Base-by-base conservation (phyloP, 805 yeast genomes). In the Hanseniaspora lachancei region DNA sequence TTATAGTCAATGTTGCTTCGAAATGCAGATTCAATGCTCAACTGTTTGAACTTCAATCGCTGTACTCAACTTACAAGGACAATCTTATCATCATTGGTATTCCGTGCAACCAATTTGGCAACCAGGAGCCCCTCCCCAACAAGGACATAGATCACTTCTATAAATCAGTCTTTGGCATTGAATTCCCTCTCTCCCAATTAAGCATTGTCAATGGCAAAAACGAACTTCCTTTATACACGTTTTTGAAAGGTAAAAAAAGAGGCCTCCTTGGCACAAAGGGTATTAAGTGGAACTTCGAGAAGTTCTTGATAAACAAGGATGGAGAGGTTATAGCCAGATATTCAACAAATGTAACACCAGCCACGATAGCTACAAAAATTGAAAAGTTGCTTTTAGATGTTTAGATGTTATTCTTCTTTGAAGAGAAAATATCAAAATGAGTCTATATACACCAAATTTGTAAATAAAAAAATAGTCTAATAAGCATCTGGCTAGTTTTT, bases 51-150 rank as follows among this genome's bases (percentile, higher is more conserved):
- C 72, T 88, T 36, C 89, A 88, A 71, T 74, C 69, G 46, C 68
- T 89, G 20, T 78, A 86, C 72, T 70, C 80, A 58, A 80, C 81
- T 65, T 85, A 82, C 71, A 70, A 76, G 53, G 80, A 77, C 57
- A 63, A 77, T 6, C 72, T 88, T 34, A 81, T 71, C 55, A 76
- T 88, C 52, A 60, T 88, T 41, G 96, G 88, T 1, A 86, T 89
- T 77, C 96, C 96, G 54, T 85, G 95, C 70, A 86, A 86, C 71
- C 96, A 89, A 69, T 88, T 88, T 65, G 93, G 86, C 32, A 76
- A 65, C 77, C 95, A 77, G 83, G 95, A 74, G 81, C 95, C 72
- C 42, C 84, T 83, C 23, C 66, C 76, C n/a, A 79, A 77, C 48
- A 76, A 80, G 52, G 89, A 86, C 66, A 86, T 88, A 62, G 80